Evolutionary conservation across 2,329 filamentous ascomycete genomes (phyloP), one percentile per base, ranked within the genome.

Genomic region (Alternaria sp.): DNA sequence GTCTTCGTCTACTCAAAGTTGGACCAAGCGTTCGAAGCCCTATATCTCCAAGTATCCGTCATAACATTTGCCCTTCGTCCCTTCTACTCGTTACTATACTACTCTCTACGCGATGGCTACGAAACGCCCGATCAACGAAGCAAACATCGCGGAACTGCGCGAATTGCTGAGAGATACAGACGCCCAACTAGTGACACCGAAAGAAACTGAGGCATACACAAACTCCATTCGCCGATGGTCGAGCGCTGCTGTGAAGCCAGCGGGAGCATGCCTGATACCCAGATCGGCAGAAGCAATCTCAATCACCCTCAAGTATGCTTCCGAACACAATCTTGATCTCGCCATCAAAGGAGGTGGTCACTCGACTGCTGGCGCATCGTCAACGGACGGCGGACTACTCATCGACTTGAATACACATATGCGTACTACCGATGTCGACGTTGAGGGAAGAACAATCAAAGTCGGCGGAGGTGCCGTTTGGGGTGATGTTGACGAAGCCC

Each of bases 281-380:
- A 65, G 40, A 43, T 65, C 55, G 13, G 49, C 45, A 21, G 50
- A 62, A 43, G 59, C 54, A 19, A 52, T 65, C n/a, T 59, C 54
- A 17, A 51, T 62, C 13, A 49, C 59, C 11, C 26, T 65, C 25
- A 65, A 59, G 21, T 62, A 62, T 57, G 62, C 62, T 10, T 53
- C 59, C 3, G 30, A 62, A 5, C 59, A 65, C 12, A 30, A 17
- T 57, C 49, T 65, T 11, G 59, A 65, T 15, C 52, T 65, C 23
- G 62, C 62, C 10, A 46, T 65, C 21, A 65, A 59, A 19, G 59
- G 62, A n/a, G 62, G 62, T 15, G 62, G 62, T 5, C 59, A 59
- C 23, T 65, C 62, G 4, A 65, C 62, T 36, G 59, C 59, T 26
- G 58, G 62, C 21, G 54, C 62, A 7, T 64, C 62, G 6, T 64